Base-by-base conservation (phyloP, 345 rosid genomes). In the Eucalyptus microcorys region DNA sequence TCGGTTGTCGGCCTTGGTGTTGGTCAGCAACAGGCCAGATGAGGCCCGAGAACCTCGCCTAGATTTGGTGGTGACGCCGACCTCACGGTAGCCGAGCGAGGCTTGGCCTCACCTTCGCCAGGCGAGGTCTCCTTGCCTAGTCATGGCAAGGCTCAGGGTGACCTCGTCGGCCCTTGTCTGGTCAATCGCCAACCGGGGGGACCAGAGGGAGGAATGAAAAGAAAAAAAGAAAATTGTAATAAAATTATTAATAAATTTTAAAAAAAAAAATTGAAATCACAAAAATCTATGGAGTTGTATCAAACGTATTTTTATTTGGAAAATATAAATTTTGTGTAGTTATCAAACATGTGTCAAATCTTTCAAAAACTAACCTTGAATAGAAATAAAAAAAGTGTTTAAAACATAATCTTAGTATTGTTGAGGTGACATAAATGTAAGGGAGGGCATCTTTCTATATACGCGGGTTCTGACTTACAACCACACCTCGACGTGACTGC, bases 21-120 rank as follows among this genome's bases (percentile, higher is more conserved):
- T 0, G 1, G 2, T 49, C 1, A 7, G 3, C 3, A 1, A 49
- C 0, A 0, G 3, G 4, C 21, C 0, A 16, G 0, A 50, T 0
- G 21, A 50, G 8, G 53, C 8, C 1, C 0, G 1, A 0, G 8
- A 50, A 50, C 53, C 21, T 50, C 0, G 8, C 53, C 53, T 0
- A 50, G 4, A 50, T 50, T 4, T 16, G 0, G 8, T 50, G 53
- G 53, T 50, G 4, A 50, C 0, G 0, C 0, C 0, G 4, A 50
- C 53, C 53, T 50, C 3, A 4, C 1, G 8, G 53, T 50, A 21
- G 3, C 1, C 4, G 3, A 6, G 53, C 4, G 1, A 50, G 53
- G 53, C 21, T 16, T 6, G 50, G 53, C 53, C 53, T 50, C 8
- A 1, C 53, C 53, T 50, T 50, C 16, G 53, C 21, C 0, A 50